These are phyloP conservation scores for Cytospora paraplurivora DNA, from an alignment of 2,329 filamentous ascomycete species.

Conservation along the genomic window DNA sequence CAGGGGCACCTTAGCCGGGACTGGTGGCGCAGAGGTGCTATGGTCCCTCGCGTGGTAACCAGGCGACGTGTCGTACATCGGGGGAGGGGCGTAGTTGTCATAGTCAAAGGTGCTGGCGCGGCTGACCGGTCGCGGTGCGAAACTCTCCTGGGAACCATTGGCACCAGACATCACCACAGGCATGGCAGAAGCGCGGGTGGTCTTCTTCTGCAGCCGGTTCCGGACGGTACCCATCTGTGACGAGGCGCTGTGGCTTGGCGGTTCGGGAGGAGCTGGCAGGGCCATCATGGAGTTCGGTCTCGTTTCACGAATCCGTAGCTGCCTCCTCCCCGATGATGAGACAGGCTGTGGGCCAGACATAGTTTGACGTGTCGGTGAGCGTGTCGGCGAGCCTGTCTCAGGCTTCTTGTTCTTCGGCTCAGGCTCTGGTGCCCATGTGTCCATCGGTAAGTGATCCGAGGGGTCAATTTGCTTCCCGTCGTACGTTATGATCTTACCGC, in stretches of 20 bases:
- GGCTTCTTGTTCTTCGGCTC: slow-evolving; percentile 57
- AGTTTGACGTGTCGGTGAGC: slow-evolving; percentile 44
- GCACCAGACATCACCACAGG: slow-evolving; percentile 40
- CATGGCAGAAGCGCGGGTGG: slow-evolving; percentile 47
- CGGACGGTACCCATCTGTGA: slow-evolving; percentile 46
- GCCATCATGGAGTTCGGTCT: slow-evolving; percentile 53
- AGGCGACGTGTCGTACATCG: slow-evolving; percentile 36
- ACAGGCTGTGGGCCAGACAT: slow-evolving; percentile 57
- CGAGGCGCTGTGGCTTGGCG: slow-evolving; percentile 34
- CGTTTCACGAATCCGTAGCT: slow-evolving; percentile 50
- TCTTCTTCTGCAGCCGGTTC: slow-evolving; percentile 68
- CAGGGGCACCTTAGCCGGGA: slow-evolving; percentile 72
- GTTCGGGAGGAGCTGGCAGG: slow-evolving; percentile 35
- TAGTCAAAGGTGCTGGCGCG: slow-evolving; percentile 57
- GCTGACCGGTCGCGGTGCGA: slow-evolving; percentile 47
- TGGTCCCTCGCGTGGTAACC: slow-evolving; percentile 37
- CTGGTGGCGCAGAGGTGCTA: slow-evolving; percentile 53
- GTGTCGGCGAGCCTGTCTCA: slow-evolving; percentile 29
- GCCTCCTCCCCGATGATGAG: slow-evolving; percentile 53
- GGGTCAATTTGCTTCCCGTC: slow-evolving; percentile 79
- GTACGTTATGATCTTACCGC: slow-evolving; percentile 72
- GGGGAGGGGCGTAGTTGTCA: slow-evolving; percentile 52
- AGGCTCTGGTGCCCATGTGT: slow-evolving; percentile 77
- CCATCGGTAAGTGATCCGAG: slow-evolving; percentile 76
- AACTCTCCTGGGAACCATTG: slow-evolving; percentile 53